Base-by-base conservation (phyloP, 2,329 filamentous ascomycete species). In the Aspergillus chevalieri region DNA sequence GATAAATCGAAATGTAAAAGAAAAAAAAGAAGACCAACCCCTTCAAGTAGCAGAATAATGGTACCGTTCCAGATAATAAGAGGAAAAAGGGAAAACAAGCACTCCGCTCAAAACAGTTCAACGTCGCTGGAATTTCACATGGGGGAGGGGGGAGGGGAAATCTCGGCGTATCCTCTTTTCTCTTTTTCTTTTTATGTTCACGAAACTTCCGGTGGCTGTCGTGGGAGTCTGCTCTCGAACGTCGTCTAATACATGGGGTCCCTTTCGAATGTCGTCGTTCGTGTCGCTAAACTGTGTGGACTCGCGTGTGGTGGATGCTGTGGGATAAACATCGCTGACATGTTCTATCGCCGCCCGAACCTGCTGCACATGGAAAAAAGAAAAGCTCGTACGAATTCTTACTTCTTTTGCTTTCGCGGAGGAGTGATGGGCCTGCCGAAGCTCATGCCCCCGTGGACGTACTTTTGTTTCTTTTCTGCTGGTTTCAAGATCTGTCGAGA, bases 381-480 rank as follows among this genome's bases (percentile, higher is more conserved):
- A 30, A 30, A 80, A 80, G 80, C 84, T 87, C 78, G 85, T 78
- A 85, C 85, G 76, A 80, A 78, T 77, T 79, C 77, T 70, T 82
- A 80, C 77, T 84, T 84, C 74, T 84, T 83, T 72, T 81, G 79
- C 74, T 85, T 87, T 77, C 80, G 78, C 73, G 83, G 81, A 79
- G 83, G 78, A 80, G 82, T 84, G 74, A 81, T 78, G 72, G 82
- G 80, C 77, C 79, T 81, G 78, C 81, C 79, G 76, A 80, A 80
- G 76, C 81, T 84, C 74, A 86, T 79, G 77, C 81, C 79, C 77
- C 79, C 79, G 77, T 84, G 81, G 70, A 94, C 91, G 80, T 95
- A 97, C 91, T 97, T 97, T 89, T 96, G 92, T 86, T 98, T 98
- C 86, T 98, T 98, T 83, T 98, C 93, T 74, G 93, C 93, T 68